Evolutionary conservation across 345 rosid species (phyloP).

Genomic region (Kernera saxatilis): DNA sequence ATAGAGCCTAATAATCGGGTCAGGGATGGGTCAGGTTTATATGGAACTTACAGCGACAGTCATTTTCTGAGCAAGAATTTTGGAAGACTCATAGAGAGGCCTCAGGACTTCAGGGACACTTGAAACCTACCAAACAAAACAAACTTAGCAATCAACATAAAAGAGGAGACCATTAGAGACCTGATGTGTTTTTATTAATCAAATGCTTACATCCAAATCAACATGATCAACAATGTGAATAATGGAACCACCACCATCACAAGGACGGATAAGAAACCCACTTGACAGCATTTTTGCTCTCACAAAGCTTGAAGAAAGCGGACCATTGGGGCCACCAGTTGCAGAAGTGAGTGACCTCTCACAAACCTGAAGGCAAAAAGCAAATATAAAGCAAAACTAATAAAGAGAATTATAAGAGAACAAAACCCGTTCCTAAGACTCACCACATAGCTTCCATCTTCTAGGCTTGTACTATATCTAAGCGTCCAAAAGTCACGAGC

Average conservation of each 20-base stretch:
- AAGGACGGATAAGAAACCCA: constrained; percentile 87
- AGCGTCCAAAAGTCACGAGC: constrained; percentile 97
- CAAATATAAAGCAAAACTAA: not conserved
- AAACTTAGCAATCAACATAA: not conserved
- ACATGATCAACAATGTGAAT: constrained; percentile 95
- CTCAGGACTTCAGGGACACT: constrained; percentile 95
- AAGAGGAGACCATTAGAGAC: not conserved
- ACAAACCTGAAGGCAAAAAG: constrained; percentile 51
- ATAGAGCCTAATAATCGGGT: not conserved
- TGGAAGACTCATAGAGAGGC: constrained; percentile 93
- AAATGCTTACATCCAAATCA: constrained; percentile 75
- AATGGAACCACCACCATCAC: constrained; percentile 95
- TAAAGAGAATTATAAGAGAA: not conserved
- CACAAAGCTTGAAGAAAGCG: constrained; percentile 63
- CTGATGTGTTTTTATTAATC: not conserved
- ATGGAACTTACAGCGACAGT: constrained; percentile 65
- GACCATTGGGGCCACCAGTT: constrained; percentile 74
- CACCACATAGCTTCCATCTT: constrained; percentile 93
- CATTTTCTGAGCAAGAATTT: constrained; percentile 91
- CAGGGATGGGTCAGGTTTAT: not conserved
- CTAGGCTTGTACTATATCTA: constrained; percentile 77
- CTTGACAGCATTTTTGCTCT: constrained; percentile 94
- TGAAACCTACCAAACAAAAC: constrained; percentile 49
- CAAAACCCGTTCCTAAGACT: not conserved
- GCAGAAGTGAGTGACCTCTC: constrained; percentile 81